Conservation (phyloP, 495 filamentous ascomycete genomes). For the Bryoglossum gracile region DNA sequence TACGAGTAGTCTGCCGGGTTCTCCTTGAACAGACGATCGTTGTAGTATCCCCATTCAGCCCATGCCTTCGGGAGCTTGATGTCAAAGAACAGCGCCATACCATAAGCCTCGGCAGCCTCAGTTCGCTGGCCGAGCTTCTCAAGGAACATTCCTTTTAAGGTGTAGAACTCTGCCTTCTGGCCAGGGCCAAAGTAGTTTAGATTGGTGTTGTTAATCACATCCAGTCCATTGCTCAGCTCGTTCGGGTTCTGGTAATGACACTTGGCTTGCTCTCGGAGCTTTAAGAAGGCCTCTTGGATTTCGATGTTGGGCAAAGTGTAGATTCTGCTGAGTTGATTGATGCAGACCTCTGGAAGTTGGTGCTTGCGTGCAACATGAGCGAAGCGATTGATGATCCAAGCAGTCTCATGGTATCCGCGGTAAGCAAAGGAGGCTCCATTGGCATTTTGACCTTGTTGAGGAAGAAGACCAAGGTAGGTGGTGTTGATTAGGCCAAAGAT, state of each 20-base stretch:
- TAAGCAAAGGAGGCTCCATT: conserved; percentile 86
- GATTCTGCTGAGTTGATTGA: conserved; percentile 90
- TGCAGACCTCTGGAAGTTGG: conserved; percentile 93
- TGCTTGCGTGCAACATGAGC: conserved; percentile 97
- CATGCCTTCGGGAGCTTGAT: conserved; percentile 93
- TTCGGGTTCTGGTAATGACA: conserved; percentile 94
- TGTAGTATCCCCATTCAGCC: conserved; percentile 99
- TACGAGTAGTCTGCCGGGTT: conserved; percentile 69
- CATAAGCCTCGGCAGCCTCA: conserved; percentile 90
- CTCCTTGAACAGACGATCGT: conserved; percentile 88
- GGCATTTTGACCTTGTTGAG: conserved; percentile 69
- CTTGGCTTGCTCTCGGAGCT: conserved; percentile 92
- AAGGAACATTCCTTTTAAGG: conserved; percentile 98
- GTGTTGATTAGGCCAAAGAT: conserved; percentile 96
- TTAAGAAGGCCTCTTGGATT: conserved; percentile 98
- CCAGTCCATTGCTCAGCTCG: conserved; percentile 84
- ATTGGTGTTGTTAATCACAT: conserved; percentile 99
- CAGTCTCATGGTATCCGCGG: conserved; percentile 95
- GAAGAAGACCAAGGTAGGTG: conserved; percentile 82
- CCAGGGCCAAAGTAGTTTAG: conserved; percentile 93
- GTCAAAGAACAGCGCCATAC: conserved; percentile 89
- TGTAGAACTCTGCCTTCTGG: conserved; percentile 99
- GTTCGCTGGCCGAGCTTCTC: conserved; percentile 83
- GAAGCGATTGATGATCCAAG: conserved; percentile 99
- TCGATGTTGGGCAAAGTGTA: conserved; percentile 99